Conservation (phyloP, 805 yeast genomes). For the Saturnispora quitensis region DNA sequence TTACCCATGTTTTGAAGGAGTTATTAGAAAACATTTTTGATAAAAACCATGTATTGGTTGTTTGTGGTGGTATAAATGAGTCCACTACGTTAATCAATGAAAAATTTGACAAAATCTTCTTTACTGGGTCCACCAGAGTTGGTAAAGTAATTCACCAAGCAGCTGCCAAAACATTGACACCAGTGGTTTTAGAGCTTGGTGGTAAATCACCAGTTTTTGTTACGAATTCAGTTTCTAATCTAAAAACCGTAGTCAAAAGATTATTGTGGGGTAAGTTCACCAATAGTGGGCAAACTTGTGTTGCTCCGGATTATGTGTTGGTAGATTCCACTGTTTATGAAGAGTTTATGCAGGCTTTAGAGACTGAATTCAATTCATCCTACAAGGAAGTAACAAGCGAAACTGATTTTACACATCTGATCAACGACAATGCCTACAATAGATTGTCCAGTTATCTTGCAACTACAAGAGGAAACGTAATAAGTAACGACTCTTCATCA, state of each 20-base stretch:
- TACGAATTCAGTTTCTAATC: constrained; percentile 18
- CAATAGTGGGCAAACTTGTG: constrained; percentile 88
- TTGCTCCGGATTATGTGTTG: constrained; percentile 75
- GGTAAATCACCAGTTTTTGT: constrained; percentile 86
- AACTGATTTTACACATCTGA: constrained; percentile 49
- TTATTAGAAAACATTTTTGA: constrained; percentile 46
- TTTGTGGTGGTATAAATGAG: constrained; percentile 64
- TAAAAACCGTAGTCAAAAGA: constrained; percentile 44
- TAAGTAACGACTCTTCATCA: constrained; percentile 41
- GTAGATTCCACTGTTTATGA: constrained; percentile 53
- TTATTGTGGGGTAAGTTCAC: constrained; percentile 68
- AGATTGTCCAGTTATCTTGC: constrained; percentile 37
- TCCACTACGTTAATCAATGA: constrained; percentile 50
- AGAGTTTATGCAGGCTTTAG: constrained; percentile 31
- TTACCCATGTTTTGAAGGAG: constrained; percentile 46
- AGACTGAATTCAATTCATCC: constrained; percentile 23
- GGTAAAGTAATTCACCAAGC: constrained; percentile 70
- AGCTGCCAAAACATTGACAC: constrained; percentile 82
- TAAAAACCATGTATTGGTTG: constrained; percentile 46
- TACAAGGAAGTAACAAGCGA: constrained; percentile 27
- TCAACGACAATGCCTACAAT: constrained; percentile 44
- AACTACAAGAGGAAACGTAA: constrained; percentile 42
- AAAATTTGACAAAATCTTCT: constrained; percentile 73
- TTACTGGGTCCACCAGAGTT: constrained; percentile 73
- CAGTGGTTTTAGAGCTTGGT: constrained; percentile 75